Base-by-base conservation (phyloP, 345 rosid genomes). In the Pseudoturritis turrita region DNA sequence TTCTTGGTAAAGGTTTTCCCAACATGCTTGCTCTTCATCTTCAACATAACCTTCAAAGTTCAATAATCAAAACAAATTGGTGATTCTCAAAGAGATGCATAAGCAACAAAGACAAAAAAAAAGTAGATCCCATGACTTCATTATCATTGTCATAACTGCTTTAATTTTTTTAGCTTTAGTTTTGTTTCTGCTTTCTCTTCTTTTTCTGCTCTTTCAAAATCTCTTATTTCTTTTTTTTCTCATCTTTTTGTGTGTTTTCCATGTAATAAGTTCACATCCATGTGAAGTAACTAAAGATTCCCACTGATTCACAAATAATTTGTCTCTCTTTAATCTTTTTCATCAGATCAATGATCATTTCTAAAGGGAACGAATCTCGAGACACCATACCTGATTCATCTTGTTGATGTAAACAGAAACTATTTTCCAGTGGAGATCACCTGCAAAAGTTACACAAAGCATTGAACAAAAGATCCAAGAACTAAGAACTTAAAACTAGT, bases 11-110 rank as follows among this genome's bases (percentile, higher is more conserved):
- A 80, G 78, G 99, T 88, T 92, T 96, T 96, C 67, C 92, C 96
- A 51, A 89, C 92, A 78, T 95, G 94, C 47, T 76, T 95, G 69
- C 99, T 95, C 94, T 95, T 95, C 99, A 89, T 95, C 98, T 95
- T 95, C 84, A 95, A 61, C 81, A 82, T 95, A 66, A 95, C 99
- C 99, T 95, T 57, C 62, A 83, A n/a, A 65, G 60, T 28, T 58
- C 60, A 59, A 68, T 6, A 18, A 46, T 22, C 45, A 62, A 63
- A 33, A 21, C 43, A 47, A 57, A 57, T 39, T 15, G 0, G 61
- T 29, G 31, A 67, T 50, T 31, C 33, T 68, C 35, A 44, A 26
- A 68, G 14, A 75, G 47, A 64, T 54, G 70, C 41, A 44, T 35
- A 63, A 43, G 37, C 49, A 64, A 64, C n/a, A n/a, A n/a, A n/a